phyloP scores from a whole-genome alignment of 306 rosid genomes.

The Geum urbanum region DNA sequence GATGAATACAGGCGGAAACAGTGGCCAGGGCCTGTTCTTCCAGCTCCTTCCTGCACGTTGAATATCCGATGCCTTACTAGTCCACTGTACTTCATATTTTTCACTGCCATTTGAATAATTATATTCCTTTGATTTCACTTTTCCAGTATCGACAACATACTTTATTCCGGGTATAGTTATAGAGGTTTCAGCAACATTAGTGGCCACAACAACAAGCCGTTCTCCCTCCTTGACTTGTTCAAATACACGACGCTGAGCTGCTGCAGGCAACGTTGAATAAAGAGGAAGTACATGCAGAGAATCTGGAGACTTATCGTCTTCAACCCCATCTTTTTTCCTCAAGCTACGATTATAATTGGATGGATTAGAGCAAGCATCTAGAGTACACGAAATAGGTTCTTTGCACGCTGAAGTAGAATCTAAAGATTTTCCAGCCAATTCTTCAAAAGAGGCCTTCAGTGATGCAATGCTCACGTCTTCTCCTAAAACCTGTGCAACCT shows the following conservation, averaged over 20 bases:
- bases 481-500: constrained; percentile 39
- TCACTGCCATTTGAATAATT: constrained; percentile 74
- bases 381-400: constrained; percentile 22
- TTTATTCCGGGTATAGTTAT: constrained; percentile 88
- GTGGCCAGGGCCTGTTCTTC: constrained; percentile 90
- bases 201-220: constrained; percentile 80
- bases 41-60: constrained; percentile 84
- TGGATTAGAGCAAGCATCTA: constrained; percentile 36
- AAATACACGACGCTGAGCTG: constrained; percentile 73
- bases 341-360: constrained; percentile 20
- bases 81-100: constrained; percentile 76
- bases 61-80: constrained; percentile 90
- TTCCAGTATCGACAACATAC: constrained; percentile 90
- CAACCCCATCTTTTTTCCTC: constrained; percentile 29
- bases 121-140: constrained; percentile 78
- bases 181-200: constrained; percentile 96
- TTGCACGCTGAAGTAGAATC: constrained; percentile 28
- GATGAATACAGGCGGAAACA: constrained; percentile 90
- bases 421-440: constrained; percentile 40
- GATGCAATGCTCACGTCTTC: constrained; percentile 51
- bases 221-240: constrained; percentile 68
- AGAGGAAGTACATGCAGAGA: constrained; percentile 69
- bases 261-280: constrained; percentile 89
- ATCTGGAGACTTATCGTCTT: constrained; percentile 33
- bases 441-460: constrained; percentile 73